Evolutionary conservation across 495 filamentous ascomycete genomes (phyloP), one percentile per base, ranked within the genome.

Genomic region (Hypomontagnella submonticulosa): DNA sequence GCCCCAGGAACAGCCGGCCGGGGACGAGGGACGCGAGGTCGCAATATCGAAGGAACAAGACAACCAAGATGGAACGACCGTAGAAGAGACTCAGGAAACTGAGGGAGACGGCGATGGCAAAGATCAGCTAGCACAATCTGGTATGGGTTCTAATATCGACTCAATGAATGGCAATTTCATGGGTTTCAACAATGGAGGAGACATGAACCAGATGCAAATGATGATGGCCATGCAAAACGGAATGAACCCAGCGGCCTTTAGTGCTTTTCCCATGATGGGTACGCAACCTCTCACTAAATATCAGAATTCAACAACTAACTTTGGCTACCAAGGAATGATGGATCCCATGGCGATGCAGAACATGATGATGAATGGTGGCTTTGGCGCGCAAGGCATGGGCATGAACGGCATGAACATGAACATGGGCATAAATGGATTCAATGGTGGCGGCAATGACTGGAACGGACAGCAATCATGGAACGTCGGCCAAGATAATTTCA

Each of bases 391-490:
- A 75, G 88, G 88, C 81, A 92, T 93, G 90, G 91, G 89, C 85
- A 94, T 94, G 89, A 89, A 88, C 86, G 89, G 89, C 82, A 93
- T 92, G 91, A 90, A 87, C 81, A 91, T 89, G 85, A 90, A 89
- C 77, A 92, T 95, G 91, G 88, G 88, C 70, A 88, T 89, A 86
- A 90, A 88, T 79, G 90, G 88, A 68, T 93, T 87, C 83, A 86
- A 88, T 73, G 63, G 71, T 83, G 86, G 86, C 76, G 85, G 85
- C 75, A 78, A 84, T 80, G 84, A 81, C 74, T 89, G 87, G 86
- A 87, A 81, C 81, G 81, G 83, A 75, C 84, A 89, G 76, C 85
- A 86, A 83, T 82, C 80, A 82, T 90, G 88, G 89, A 92, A 92
- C 87, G 86, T 87, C 87, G 87, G 81, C 79, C 81, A 79, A 83